These are phyloP conservation scores for Penicillium paxilli DNA, from an alignment of 495 filamentous ascomycete species.

Conservation along the genomic window DNA sequence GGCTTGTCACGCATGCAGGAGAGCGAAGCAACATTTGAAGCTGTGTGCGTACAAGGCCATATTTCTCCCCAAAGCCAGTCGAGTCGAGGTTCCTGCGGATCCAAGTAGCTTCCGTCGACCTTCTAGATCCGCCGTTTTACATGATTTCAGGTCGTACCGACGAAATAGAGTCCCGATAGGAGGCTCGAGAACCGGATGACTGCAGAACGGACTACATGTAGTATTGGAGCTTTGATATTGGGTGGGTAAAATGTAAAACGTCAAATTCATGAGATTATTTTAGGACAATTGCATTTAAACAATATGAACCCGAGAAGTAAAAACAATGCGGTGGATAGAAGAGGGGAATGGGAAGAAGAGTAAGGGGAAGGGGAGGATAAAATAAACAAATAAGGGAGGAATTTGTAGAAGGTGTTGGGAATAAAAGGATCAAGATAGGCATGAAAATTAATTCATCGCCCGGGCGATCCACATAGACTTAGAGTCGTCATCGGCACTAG, in stretches of 20 bases:
- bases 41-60: background rate
- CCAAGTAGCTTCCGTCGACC: background rate
- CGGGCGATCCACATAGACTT: slow-evolving; percentile 15
- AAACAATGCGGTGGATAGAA: slow-evolving; percentile 8
- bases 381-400: slow-evolving; percentile 10
- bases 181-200: slow-evolving; percentile 11
- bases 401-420: slow-evolving; percentile 4
- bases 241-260: background rate
- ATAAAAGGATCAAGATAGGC: slow-evolving; percentile 9
- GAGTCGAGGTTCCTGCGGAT: slow-evolving; percentile 15
- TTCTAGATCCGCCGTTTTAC: background rate
- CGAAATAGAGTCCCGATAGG: background rate
- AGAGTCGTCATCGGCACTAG: slow-evolving; percentile 15
- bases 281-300: slow-evolving; percentile 25
- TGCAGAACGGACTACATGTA: background rate
- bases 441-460: slow-evolving; percentile 20
- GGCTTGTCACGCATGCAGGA: slow-evolving; percentile 15
- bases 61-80: slow-evolving; percentile 8
- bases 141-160: background rate
- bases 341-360: background rate
- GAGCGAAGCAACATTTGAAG: background rate
- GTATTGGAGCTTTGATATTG: slow-evolving; percentile 1
- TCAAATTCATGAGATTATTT: slow-evolving; percentile 14
- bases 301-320: slow-evolving; percentile 31
- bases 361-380: slow-evolving; percentile 3